Base-by-base conservation (phyloP, 1,139 yeast genomes). In the Protomyces macrosporus region DNA sequence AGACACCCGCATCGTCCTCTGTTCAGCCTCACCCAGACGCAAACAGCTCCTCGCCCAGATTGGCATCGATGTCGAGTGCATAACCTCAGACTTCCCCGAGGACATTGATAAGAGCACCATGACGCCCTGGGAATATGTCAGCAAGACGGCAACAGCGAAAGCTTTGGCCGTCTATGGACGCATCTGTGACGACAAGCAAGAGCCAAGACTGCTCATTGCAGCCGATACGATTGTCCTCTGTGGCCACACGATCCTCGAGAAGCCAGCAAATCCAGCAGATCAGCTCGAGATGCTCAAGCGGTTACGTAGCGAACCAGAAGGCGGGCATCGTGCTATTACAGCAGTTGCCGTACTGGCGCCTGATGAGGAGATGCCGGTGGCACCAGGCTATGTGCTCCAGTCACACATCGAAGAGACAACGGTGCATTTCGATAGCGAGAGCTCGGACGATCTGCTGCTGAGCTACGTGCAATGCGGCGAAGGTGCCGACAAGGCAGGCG, bases 141-240 rank as follows among this genome's bases (percentile, higher is more conserved):
- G 74, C 42, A 79, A 81, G 53, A 93, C 98, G 0, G 87, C 96
- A 0, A 74, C 75, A 16, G 82, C 81, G 37, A 93, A 93, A 70
- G 84, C 84, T 0, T 50, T 78, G 40, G 82, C 83, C n/a, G 88
- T 89, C 0, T 77, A 85, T 69, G 72, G 76, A 4, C 76, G 79
- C 45, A 74, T 82, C 63, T 70, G 60, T 14, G 68, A 66, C 12
- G 66, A 60, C 35, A 78, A 76, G 65, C 69, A 69, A 10, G 75
- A 75, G 16, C 79, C 80, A 12, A 72, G 71, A 1, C 71, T 88
- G 1, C 75, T 85, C 3, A 70, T 88, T 4, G 84, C 95, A 0
- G 93, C 97, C n/a, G 98, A 95, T 72, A 90, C 97, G 0, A 81
- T 93, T 7, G 83, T 91, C n/a, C 83, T 84, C 33, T 78, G 83